phyloP scores from a whole-genome alignment of 306 rosid species.

The Hylodesmum podocarpum region DNA sequence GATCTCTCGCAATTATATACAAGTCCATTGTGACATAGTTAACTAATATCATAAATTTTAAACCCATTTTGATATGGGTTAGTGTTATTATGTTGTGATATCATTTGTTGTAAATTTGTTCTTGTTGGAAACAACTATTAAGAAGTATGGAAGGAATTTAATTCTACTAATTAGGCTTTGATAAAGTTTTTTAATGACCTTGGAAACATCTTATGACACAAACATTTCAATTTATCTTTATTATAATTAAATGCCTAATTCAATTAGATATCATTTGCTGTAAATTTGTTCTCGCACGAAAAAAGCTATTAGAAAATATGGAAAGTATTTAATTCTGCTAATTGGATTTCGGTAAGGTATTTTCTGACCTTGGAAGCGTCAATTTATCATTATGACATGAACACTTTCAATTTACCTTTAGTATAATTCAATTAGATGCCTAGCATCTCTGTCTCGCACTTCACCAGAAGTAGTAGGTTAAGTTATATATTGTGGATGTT shows the following conservation, averaged over 20 bases:
- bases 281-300: slow-evolving; percentile 3
- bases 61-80: too few species aligned
- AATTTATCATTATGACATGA: background rate
- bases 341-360: slow-evolving; percentile 94
- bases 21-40: too few species aligned
- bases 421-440: slow-evolving; percentile 22
- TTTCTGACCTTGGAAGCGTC: background rate
- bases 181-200: too few species aligned
- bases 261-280: too few species aligned
- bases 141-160: slow-evolving; percentile 75
- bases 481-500: too few species aligned
- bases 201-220: too few species aligned
- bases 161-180: too few species aligned
- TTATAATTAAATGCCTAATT: too few species aligned
- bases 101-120: slow-evolving; percentile 25
- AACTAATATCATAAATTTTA: too few species aligned
- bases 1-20: too few species aligned
- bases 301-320: slow-evolving; percentile 58
- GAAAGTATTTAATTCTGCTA: slow-evolving; percentile 94
- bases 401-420: slow-evolving; percentile 4
- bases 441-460: slow-evolving; percentile 27
- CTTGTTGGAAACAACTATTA: slow-evolving; percentile 66
- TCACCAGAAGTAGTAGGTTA: too few species aligned
- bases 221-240: too few species aligned
- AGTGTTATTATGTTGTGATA: slow-evolving; percentile 23